Evolutionary conservation across 352 stramenopile genomes (phyloP).

Genomic region (Phytophthora pisi): DNA sequence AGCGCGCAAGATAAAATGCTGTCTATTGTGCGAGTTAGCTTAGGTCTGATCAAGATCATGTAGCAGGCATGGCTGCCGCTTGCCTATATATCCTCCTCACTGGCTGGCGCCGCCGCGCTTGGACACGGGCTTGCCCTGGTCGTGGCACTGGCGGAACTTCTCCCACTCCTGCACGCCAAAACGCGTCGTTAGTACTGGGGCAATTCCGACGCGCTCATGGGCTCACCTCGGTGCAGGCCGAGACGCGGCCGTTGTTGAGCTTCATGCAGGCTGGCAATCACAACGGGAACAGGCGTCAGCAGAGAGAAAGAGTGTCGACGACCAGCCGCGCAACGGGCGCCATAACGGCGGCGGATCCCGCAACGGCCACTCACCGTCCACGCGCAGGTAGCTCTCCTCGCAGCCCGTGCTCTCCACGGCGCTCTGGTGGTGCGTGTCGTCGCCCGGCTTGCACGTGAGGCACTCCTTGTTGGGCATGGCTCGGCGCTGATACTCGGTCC

Average conservation of each 20-base stretch:
- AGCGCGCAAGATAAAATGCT: not conserved
- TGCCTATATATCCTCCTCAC: not conserved
- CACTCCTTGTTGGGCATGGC: constrained; percentile 69
- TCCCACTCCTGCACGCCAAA: constrained; percentile 57
- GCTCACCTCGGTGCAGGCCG: constrained; percentile 66
- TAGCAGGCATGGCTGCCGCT: too few relatives aligned
- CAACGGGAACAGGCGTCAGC: constrained; percentile 17
- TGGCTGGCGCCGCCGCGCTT: constrained; percentile 29
- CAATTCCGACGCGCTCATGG: not conserved
- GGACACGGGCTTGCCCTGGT: constrained; percentile 46
- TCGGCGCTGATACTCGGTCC: not conserved
- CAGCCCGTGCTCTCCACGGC: constrained; percentile 76
- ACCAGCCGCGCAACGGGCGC: constrained; percentile 4
- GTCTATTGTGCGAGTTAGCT: constrained; percentile 10
- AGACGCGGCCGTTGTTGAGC: constrained; percentile 73
- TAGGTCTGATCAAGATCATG: not conserved
- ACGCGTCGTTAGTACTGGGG: not conserved
- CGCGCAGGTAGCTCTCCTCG: constrained; percentile 62
- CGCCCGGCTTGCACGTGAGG: constrained; percentile 71
- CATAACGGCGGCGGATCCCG: not conserved
- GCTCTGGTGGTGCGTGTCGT: constrained; percentile 70
- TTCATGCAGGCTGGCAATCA: constrained; percentile 78
- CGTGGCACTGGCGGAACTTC: constrained; percentile 78
- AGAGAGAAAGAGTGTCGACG: not conserved
- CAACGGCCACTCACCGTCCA: constrained; percentile 53